Conservation (phyloP, 306 rosid species). For the Gillenia trifoliata region DNA sequence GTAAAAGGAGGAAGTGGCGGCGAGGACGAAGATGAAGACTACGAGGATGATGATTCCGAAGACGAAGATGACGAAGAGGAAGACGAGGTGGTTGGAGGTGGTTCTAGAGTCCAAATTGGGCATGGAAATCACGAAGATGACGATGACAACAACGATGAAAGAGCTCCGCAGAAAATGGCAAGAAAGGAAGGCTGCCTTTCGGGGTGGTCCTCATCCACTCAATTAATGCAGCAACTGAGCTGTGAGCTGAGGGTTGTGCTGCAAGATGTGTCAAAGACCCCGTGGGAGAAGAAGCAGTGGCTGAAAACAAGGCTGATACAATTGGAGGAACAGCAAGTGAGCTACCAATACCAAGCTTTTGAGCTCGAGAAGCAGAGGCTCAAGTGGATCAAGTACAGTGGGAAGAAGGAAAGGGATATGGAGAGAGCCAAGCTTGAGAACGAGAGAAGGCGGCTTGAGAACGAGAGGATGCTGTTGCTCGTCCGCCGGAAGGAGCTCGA, state of each 20-base stretch:
- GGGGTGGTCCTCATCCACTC: constrained; percentile 10
- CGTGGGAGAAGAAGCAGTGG: constrained; percentile 81
- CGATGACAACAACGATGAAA: constrained; percentile 47
- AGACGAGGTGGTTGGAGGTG: constrained; percentile 50
- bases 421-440: constrained; percentile 72
- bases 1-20: constrained; percentile 35
- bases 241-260: constrained; percentile 47
- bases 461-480: constrained; percentile 68
- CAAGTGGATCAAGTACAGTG: constrained; percentile 77
- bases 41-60: constrained; percentile 41
- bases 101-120: constrained; percentile 31
- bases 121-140: constrained; percentile 48
- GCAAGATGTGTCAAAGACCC: constrained; percentile 58
- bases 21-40: constrained; percentile 46
- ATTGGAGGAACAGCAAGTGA: constrained; percentile 64
- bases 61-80: constrained; percentile 48
- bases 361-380: constrained; percentile 80
- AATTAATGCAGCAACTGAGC: constrained; percentile 39
- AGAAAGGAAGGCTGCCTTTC: constrained; percentile 25
- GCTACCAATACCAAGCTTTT: constrained; percentile 36
- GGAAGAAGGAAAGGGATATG: constrained; percentile 91
- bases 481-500: constrained; percentile 66
- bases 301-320: constrained; percentile 43
- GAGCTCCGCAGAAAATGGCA: constrained; percentile 29
- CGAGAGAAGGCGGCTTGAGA: constrained; percentile 50